Conservation (phyloP, 805 yeast genomes). For the Cyberlindnera nakhonratchasimensis region DNA sequence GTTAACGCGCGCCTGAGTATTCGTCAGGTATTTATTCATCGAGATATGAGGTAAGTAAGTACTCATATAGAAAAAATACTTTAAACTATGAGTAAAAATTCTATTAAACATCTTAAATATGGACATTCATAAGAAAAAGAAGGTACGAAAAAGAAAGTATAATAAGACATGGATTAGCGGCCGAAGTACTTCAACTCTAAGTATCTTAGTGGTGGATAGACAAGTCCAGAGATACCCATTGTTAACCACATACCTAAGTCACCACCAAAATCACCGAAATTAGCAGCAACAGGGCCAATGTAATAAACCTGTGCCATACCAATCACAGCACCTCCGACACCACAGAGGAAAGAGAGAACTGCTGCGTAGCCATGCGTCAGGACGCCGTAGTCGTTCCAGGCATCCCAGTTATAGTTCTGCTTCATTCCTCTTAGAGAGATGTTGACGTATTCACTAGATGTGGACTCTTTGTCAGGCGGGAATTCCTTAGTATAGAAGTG, state of each 20-base stretch:
- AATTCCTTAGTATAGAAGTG: constrained; percentile 43
- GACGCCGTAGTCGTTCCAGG: constrained; percentile 61
- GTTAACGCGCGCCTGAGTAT: not conserved
- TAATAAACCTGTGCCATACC: constrained; percentile 90
- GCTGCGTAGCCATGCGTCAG: constrained; percentile 76
- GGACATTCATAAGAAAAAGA: not conserved
- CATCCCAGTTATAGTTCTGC: constrained; percentile 64
- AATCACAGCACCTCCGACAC: constrained; percentile 77
- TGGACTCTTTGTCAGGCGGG: constrained; percentile 21
- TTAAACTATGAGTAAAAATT: too few relatives aligned
- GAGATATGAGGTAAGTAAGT: too few relatives aligned
- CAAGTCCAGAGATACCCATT: constrained; percentile 63
- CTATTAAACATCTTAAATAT: not conserved
- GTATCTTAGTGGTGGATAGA: constrained; percentile 65
- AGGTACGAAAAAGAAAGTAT: not conserved
- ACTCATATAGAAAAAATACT: too few relatives aligned
- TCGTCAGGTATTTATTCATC: too few relatives aligned
- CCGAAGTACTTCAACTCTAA: constrained; percentile 58
- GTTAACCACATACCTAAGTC: constrained; percentile 82
- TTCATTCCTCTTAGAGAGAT: constrained; percentile 24
- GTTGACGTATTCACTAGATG: constrained; percentile 3
- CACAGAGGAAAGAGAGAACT: constrained; percentile 56
- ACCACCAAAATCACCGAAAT: constrained; percentile 66
- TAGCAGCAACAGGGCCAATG: constrained; percentile 67
- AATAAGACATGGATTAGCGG: constrained; percentile 24